Conservation (phyloP, 306 rosid genomes). For the Medicago lupulina region DNA sequence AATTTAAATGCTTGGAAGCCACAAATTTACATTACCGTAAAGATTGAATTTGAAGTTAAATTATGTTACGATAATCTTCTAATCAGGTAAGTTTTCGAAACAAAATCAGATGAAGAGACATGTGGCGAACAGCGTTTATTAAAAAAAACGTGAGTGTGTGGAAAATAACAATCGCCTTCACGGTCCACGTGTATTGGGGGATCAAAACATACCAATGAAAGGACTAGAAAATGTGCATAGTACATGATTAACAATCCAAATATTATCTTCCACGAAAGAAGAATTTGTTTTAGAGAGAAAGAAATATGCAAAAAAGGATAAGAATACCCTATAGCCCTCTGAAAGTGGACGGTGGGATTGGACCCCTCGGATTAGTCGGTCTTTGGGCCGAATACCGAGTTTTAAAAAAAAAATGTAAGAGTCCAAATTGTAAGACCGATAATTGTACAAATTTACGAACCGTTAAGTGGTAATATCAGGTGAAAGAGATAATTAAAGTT, state of each 20-base stretch:
- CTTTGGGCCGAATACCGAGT: too few species aligned
- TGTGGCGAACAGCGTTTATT: too few species aligned
- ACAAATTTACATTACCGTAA: slow-evolving; percentile 19
- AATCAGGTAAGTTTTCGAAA: slow-evolving; percentile 9
- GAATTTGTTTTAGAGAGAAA: neutral
- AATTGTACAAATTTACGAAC: slow-evolving; percentile 5
- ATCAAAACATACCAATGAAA: neutral
- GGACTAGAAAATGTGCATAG: neutral
- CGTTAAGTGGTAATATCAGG: neutral
- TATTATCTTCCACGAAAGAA: neutral
- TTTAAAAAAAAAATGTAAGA: too few species aligned
- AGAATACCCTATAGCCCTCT: too few species aligned
- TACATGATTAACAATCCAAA: slow-evolving; percentile 1
- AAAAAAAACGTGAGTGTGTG: neutral
- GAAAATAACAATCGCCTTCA: neutral
- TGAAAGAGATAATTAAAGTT: slow-evolving; percentile 23
- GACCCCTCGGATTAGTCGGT: too few species aligned
- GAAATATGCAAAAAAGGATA: too few species aligned
- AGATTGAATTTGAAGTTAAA: slow-evolving; percentile 15
- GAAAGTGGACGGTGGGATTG: too few species aligned
- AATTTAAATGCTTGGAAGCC: slow-evolving; percentile 27
- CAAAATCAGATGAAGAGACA: neutral
- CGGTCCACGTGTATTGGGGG: too few species aligned
- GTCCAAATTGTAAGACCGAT: neutral
- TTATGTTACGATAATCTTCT: slow-evolving; percentile 1